These are phyloP conservation scores for Polyrhizophydium stewartii DNA, from an alignment of 371 early-diverging fungal species.

Conservation along the genomic window DNA sequence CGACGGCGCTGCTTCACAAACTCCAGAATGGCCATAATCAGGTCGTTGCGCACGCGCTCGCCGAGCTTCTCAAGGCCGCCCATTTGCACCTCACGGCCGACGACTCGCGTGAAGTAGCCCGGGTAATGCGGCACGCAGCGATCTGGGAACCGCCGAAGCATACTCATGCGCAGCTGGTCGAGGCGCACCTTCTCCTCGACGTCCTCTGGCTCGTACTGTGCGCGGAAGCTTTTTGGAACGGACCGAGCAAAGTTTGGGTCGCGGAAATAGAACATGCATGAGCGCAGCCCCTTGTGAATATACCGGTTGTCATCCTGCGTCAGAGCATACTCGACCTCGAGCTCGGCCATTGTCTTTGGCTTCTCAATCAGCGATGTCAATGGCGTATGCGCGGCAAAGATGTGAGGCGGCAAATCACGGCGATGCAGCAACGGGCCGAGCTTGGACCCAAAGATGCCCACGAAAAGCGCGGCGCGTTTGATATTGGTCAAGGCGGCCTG, in stretches of 20 bases:
- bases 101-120: slow-evolving; percentile 7
- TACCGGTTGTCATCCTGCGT: background rate
- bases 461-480: slow-evolving; percentile 3
- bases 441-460: slow-evolving; percentile 8
- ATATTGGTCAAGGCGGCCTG: slow-evolving; percentile 4
- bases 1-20: slow-evolving; percentile 1
- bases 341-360: background rate
- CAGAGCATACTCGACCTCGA: slow-evolving; percentile 8
- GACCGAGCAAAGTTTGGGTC: slow-evolving; percentile 13
- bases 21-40: background rate
- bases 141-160: background rate
- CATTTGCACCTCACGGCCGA: slow-evolving; percentile 7
- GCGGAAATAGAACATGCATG: slow-evolving; percentile 11
- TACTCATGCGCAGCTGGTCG: background rate
- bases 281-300: background rate
- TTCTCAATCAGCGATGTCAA: background rate
- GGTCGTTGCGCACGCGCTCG: background rate
- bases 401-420: background rate
- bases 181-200: background rate
- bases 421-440: background rate
- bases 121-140: background rate
- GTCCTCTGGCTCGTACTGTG: slow-evolving; percentile 9
- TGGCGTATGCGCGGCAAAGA: background rate
- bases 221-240: slow-evolving; percentile 14
- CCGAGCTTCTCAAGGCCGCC: slow-evolving; percentile 11